Percentiles rank a stretch among this genome's conserved stretches.
These are phyloP conservation scores for Capsaspora owczarzaki DNA, from an alignment of 78 protist species.

Conservation along the genomic window DNA sequence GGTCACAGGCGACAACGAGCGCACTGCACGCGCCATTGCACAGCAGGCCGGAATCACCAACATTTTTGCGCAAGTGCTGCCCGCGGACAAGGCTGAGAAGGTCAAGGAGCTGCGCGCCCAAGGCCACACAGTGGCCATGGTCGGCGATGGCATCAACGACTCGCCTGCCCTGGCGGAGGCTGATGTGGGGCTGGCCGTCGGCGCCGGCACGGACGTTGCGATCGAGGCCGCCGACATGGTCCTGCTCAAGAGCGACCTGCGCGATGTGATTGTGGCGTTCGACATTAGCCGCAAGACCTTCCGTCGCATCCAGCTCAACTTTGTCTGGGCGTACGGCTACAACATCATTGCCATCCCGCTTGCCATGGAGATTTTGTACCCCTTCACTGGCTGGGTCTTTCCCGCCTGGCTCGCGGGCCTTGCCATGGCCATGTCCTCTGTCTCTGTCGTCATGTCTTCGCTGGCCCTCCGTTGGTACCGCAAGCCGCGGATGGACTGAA, in stretches of 20 bases:
- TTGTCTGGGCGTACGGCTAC: slow-evolving; percentile 61
- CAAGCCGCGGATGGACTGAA: background rate
- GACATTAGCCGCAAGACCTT: slow-evolving; percentile 23
- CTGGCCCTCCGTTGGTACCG: slow-evolving; percentile 54
- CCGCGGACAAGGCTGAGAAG: slow-evolving; percentile 60
- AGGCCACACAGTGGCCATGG: slow-evolving; percentile 69
- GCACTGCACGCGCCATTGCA: slow-evolving; percentile 51
- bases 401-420: slow-evolving; percentile 79
- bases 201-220: slow-evolving; percentile 57
- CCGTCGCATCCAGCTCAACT: slow-evolving; percentile 50
- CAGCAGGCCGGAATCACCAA: slow-evolving; percentile 21
- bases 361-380: slow-evolving; percentile 54
- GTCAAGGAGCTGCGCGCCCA: slow-evolving; percentile 57
- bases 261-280: slow-evolving; percentile 26
- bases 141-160: slow-evolving; percentile 96
- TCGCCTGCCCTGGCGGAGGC: slow-evolving; percentile 61
- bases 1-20: slow-evolving; percentile 83
- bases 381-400: slow-evolving; percentile 46
- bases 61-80: slow-evolving; percentile 67
- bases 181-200: slow-evolving; percentile 64
- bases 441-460: slow-evolving; percentile 76
- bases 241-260: slow-evolving; percentile 24
- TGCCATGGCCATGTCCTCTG: slow-evolving; percentile 86
- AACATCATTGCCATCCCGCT: slow-evolving; percentile 56
- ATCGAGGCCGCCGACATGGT: slow-evolving; percentile 59